phyloP scores from a whole-genome alignment of 108 stramenopile species.

The Cyclotella baltica region DNA sequence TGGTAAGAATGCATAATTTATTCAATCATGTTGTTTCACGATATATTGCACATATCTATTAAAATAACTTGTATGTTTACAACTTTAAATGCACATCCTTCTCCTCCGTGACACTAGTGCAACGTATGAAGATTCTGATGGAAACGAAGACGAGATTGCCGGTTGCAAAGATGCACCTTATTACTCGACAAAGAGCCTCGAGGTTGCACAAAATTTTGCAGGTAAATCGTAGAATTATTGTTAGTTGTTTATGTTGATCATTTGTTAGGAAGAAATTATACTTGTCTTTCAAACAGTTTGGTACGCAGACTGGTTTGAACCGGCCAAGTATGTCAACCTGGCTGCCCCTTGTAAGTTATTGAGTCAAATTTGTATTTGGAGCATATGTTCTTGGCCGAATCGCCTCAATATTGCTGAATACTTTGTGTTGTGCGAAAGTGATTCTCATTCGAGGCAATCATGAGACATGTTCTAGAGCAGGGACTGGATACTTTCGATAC shows the following conservation, averaged over 20 bases:
- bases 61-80: neutral
- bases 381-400: neutral
- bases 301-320: conserved; percentile 7
- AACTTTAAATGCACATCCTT: neutral
- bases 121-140: neutral
- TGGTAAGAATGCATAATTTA: conserved; percentile 9
- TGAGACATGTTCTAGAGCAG: conserved; percentile 2
- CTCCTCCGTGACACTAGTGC: neutral
- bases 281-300: too few relatives aligned
- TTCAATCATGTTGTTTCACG: neutral
- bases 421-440: neutral
- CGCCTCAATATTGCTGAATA: neutral
- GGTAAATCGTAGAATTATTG: too few relatives aligned
- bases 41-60: neutral
- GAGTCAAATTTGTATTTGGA: neutral
- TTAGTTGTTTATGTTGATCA: too few relatives aligned
- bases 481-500: conserved; percentile 3
- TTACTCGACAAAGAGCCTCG: neutral
- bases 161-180: conserved; percentile 11
- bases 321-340: neutral
- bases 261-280: too few relatives aligned
- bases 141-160: conserved; percentile 1
- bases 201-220: neutral
- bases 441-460: conserved; percentile 11
- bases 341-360: conserved; percentile 2